phyloP scores from a whole-genome alignment of 164 flowering plant genomes.

The grape (Vitis vinifera) region DNA sequence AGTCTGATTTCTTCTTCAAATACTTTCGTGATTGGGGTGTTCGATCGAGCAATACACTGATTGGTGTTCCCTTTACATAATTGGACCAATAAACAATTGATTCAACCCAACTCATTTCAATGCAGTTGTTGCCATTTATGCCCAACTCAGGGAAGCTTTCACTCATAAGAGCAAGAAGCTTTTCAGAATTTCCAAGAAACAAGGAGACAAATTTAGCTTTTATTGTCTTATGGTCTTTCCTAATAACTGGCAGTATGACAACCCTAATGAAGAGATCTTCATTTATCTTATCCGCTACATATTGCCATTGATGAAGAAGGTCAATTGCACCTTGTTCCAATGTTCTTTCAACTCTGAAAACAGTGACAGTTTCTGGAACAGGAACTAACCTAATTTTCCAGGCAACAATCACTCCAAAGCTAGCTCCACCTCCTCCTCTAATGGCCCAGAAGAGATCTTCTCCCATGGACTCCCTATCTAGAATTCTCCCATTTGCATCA shows the following conservation, averaged over 20 bases:
- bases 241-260: not conserved
- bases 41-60: conserved; percentile 18
- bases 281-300: conserved; percentile 1
- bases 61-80: conserved; percentile 8
- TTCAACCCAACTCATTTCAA: conserved; percentile 35
- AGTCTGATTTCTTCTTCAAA: conserved; percentile 29
- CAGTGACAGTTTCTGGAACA: conserved; percentile 15
- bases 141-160: conserved; percentile 15
- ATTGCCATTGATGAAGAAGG: conserved; percentile 13
- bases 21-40: not conserved
- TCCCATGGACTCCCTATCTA: conserved; percentile 16
- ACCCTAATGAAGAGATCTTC: conserved; percentile 16
- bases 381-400: conserved; percentile 14
- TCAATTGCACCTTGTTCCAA: conserved; percentile 8
- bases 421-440: conserved; percentile 21
- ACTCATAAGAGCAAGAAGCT: conserved; percentile 10
- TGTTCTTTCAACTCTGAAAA: conserved; percentile 3
- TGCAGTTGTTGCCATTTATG: conserved; percentile 7
- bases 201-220: conserved; percentile 7
- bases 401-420: conserved; percentile 16
- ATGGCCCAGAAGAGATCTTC: conserved; percentile 27
- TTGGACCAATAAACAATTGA: conserved; percentile 13
- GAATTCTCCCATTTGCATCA: conserved; percentile 13
- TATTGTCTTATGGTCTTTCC: not conserved
- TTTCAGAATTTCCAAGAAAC: conserved; percentile 9